Conservation (phyloP, 1,139 yeast species). For the Kluyveromyces sp. region DNA sequence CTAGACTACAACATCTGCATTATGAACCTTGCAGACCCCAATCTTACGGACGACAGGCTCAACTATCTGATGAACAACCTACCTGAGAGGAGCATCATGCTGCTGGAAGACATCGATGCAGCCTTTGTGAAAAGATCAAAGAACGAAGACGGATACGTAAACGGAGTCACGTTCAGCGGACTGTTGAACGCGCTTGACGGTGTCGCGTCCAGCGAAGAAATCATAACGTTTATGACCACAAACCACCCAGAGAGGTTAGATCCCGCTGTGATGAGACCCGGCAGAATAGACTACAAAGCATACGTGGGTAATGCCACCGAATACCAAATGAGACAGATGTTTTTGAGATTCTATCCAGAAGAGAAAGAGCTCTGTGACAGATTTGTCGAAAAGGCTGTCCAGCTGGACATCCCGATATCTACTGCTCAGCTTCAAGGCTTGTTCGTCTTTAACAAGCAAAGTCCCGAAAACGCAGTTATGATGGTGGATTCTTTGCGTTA, state of each 20-base stretch:
- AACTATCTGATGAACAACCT: constrained; percentile 95
- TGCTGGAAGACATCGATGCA: constrained; percentile 91
- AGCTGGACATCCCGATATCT: constrained; percentile 56
- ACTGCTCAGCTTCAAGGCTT: constrained; percentile 95
- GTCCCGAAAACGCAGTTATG: constrained; percentile 67
- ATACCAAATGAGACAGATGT: constrained; percentile 76
- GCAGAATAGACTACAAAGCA: constrained; percentile 83
- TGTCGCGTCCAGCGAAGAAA: constrained; percentile 97
- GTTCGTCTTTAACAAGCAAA: constrained; percentile 84
- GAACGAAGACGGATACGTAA: constrained; percentile 62
- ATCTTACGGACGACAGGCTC: constrained; percentile 86
- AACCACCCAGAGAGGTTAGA: constrained; percentile 92
- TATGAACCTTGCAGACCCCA: constrained; percentile 80
- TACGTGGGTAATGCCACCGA: constrained; percentile 79
- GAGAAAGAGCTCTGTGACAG: constrained; percentile 52
- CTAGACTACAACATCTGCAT: constrained; percentile 93
- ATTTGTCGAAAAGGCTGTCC: constrained; percentile 49
- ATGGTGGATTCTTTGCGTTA: constrained; percentile 46
- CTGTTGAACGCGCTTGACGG: constrained; percentile 91
- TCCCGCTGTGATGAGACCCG: constrained; percentile 80
- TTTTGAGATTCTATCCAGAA: constrained; percentile 74
- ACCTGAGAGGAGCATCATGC: constrained; percentile 78
- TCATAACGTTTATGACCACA: constrained; percentile 95
- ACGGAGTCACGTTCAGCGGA: constrained; percentile 95
- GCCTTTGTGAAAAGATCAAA: constrained; percentile 85